phyloP scores from a whole-genome alignment of 306 rosid species.

The Rubus parviflorus region DNA sequence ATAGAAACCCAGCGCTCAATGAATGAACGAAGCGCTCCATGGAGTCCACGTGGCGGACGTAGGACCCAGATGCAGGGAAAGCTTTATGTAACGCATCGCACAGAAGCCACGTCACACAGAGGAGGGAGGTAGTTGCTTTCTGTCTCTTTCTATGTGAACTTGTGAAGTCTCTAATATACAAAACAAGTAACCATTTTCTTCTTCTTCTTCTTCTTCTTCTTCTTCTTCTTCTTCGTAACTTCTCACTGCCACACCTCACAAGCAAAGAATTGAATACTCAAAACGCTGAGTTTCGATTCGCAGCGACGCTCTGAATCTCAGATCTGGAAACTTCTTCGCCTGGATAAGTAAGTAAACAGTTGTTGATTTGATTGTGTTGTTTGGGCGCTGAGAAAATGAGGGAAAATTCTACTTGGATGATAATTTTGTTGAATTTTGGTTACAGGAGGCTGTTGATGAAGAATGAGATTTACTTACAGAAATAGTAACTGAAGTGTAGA shows the following conservation, averaged over 20 bases:
- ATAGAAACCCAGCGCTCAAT: background rate
- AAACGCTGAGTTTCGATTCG: background rate
- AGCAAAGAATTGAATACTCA: conserved; percentile 10
- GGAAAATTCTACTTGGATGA: too few relatives aligned
- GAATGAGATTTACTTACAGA: background rate
- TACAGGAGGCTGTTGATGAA: background rate
- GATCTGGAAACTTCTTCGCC: conserved; percentile 28
- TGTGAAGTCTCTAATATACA: too few relatives aligned
- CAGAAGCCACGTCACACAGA: conserved; percentile 18
- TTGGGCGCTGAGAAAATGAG: background rate
- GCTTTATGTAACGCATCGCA: background rate
- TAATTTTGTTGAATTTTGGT: background rate
- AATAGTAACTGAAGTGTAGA: background rate
- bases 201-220: background rate
- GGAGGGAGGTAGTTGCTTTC: background rate
- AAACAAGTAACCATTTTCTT: background rate
- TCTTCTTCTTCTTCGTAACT: background rate
- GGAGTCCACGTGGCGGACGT: conserved; percentile 21
- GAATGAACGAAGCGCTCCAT: background rate
- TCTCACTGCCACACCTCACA: background rate
- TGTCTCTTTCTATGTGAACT: background rate
- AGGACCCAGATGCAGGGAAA: conserved; percentile 25
- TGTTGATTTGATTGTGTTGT: background rate
- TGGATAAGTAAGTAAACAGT: background rate
- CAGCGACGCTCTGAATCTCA: background rate